Evolutionary conservation across 2,329 filamentous ascomycete species (phyloP).

Genomic region (Alternaria tenuissima): DNA sequence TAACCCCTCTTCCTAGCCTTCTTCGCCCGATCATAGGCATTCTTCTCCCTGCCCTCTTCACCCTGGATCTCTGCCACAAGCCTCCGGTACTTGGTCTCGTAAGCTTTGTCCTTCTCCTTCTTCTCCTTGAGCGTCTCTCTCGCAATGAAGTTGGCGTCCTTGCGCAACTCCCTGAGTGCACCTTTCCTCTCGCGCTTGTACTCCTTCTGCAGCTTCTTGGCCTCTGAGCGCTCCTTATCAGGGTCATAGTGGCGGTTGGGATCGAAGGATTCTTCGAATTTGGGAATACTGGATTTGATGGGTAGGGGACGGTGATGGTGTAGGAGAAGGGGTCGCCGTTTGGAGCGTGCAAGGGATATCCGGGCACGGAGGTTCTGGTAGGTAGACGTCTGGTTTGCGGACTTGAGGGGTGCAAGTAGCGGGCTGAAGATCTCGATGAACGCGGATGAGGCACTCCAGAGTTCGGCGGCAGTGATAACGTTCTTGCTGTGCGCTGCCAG

Average conservation of each 20-base stretch:
- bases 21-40: constrained; percentile 89
- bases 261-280: constrained; percentile 95
- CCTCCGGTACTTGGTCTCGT: constrained; percentile 95
- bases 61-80: constrained; percentile 95
- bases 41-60: constrained; percentile 85
- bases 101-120: constrained; percentile 90
- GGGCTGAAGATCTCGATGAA: constrained; percentile 83
- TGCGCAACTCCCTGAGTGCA: constrained; percentile 89
- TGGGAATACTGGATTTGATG: constrained; percentile 87
- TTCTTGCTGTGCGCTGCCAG: constrained; percentile 70
- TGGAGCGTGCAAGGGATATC: constrained; percentile 68
- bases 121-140: constrained; percentile 89
- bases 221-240: constrained; percentile 85
- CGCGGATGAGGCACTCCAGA: constrained; percentile 76
- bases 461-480: constrained; percentile 71
- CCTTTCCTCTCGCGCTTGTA: constrained; percentile 97
- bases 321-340: constrained; percentile 81
- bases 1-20: constrained; percentile 66
- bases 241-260: constrained; percentile 97
- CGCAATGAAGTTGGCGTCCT: constrained; percentile 93
- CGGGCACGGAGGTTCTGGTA: constrained; percentile 69
- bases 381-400: constrained; percentile 53
- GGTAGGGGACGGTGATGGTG: constrained; percentile 89
- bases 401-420: constrained; percentile 48
- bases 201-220: constrained; percentile 84